Conservation (phyloP, 768 basidiomycete species). For the Mrakia frigida region DNA sequence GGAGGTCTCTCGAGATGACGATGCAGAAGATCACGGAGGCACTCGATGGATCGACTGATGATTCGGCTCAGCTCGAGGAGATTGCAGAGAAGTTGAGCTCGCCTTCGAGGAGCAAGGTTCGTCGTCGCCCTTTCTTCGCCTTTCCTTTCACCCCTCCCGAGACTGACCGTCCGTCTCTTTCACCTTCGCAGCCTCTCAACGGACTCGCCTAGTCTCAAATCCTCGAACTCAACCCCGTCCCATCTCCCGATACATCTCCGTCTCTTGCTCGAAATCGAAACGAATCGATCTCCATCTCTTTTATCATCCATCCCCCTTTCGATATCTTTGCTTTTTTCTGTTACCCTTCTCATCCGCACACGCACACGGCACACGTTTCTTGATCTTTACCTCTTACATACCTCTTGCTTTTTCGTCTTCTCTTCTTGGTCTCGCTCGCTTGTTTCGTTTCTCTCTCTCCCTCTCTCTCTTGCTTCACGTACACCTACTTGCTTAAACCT, state of each 20-base stretch:
- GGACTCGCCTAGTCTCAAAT: not conserved
- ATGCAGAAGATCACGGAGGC: slow-evolving; percentile 91
- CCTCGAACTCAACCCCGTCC: not conserved
- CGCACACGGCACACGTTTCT: too few species aligned
- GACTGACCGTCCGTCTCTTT: not conserved
- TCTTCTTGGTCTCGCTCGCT: too few species aligned
- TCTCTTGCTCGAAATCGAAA: not conserved
- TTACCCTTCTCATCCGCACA: too few species aligned
- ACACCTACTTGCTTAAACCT: too few species aligned
- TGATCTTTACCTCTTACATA: too few species aligned
- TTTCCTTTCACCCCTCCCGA: not conserved
- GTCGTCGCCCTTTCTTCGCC: not conserved
- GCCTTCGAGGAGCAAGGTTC: slow-evolving; percentile 15
- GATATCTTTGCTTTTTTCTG: too few species aligned
- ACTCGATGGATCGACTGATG: slow-evolving; percentile 63
- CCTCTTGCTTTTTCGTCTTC: too few species aligned
- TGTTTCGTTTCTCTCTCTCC: too few species aligned
- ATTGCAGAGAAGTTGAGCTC: slow-evolving; percentile 28
- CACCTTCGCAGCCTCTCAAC: not conserved
- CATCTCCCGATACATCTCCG: not conserved
- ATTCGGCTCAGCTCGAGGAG: slow-evolving; percentile 33
- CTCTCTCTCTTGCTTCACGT: too few species aligned
- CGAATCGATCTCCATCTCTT: too few species aligned
- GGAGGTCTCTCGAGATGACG: slow-evolving; percentile 89
- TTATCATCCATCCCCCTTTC: too few species aligned